Conservation (phyloP, 306 rosid species). For the Bauhinia variegata region DNA sequence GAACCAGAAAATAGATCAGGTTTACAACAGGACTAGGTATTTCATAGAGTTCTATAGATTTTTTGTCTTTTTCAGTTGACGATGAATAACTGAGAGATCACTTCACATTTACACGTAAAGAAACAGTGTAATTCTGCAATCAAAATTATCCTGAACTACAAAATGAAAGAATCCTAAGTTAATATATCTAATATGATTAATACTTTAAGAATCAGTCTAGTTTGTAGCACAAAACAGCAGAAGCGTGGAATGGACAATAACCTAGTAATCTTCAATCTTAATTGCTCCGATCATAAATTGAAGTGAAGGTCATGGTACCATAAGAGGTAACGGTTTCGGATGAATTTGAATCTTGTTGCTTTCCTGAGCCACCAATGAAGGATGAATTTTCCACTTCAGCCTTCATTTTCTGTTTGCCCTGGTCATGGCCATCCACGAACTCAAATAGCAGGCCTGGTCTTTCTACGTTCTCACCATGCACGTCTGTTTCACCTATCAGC, state of each 20-base stretch:
- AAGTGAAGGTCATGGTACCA: slow-evolving; percentile 75
- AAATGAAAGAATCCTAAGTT: slow-evolving; percentile 5
- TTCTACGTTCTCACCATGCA: slow-evolving; percentile 48
- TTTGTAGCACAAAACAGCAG: background rate
- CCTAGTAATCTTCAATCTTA: slow-evolving; percentile 23
- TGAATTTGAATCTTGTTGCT: slow-evolving; percentile 45
- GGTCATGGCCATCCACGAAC: slow-evolving; percentile 42
- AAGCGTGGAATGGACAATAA: background rate
- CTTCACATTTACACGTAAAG: slow-evolving; percentile 25
- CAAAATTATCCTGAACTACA: slow-evolving; percentile 22
- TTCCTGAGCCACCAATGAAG: slow-evolving; percentile 37
- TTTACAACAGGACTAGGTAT: slow-evolving; percentile 23
- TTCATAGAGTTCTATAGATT: slow-evolving; percentile 15
- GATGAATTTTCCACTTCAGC: slow-evolving; percentile 40
- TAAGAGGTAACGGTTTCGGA: slow-evolving; percentile 42
- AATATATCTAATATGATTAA: background rate
- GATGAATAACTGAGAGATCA: slow-evolving; percentile 7
- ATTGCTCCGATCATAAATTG: slow-evolving; percentile 64
- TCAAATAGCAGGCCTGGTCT: slow-evolving; percentile 74
- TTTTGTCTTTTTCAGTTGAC: slow-evolving; percentile 15
- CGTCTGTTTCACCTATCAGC: slow-evolving; percentile 61
- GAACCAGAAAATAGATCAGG: slow-evolving; percentile 55
- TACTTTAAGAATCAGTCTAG: background rate
- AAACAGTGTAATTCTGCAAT: slow-evolving; percentile 18
- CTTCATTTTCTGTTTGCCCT: slow-evolving; percentile 29